Evolutionary conservation across 306 rosid species (phyloP), one percentile per base, ranked within the genome.

Genomic region (Quercus dentata): DNA sequence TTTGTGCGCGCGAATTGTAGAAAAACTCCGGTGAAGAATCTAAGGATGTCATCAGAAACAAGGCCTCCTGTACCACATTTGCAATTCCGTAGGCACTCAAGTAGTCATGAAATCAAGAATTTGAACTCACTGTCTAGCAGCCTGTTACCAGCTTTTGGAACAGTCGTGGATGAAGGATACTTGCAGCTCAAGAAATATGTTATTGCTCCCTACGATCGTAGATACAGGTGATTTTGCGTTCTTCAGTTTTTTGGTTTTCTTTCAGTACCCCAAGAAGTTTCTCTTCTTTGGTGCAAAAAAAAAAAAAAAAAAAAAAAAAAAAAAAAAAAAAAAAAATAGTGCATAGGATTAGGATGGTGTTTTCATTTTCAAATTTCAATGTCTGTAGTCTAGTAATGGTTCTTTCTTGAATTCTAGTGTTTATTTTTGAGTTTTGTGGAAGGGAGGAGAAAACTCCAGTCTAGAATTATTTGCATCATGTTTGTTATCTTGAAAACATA

Each of bases 131-230:
- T 92, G 51, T 89, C 97, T 10, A 87, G 92, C 83, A 87, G 92
- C 78, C 83, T 90, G 30, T 87, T 90, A 70, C 94, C 94, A 46
- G 97, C 93, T 69, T 90, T 94, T 78, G 94, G 94, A 46, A 86
- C 90, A 49, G 83, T 72, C 13, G 80, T 81, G 31, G 88, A 83
- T 11, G 89, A 86, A 30, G 88, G 81, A 31, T 82, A 92, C 83
- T 71, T 84, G 38, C 76, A 82, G 79, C 92, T 84, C 63, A 87
- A 69, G 56, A 90, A 87, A 67, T 81, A 85, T 75, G 85, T 83
- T 20, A 83, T 91, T 61, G 91, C 91, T 77, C 93, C 97, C 21
- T 85, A 86, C 76, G 93, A 91, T 38, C 83, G 89, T 20, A 85
- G 93, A 92, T 91, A 94, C 65, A 63, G 97, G 97, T 91, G 38